Percentiles rank a stretch among this genome's conserved stretches.
Conservation (phyloP, 805 yeast genomes). For the Sugiyamaella qingdaonensis region DNA sequence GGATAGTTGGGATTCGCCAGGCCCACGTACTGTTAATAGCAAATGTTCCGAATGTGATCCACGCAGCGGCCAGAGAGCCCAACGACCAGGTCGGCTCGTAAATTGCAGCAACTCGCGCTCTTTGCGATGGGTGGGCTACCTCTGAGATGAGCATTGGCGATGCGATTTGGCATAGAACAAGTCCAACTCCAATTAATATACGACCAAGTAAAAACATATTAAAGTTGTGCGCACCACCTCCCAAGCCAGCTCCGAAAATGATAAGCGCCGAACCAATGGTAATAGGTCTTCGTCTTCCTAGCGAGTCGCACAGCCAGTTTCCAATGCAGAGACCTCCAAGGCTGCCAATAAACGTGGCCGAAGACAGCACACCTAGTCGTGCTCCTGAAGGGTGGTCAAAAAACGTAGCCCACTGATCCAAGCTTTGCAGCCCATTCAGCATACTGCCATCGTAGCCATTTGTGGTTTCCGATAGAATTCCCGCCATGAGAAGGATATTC, state of each 20-base stretch:
- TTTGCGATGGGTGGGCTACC: constrained; percentile 55
- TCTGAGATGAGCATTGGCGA: constrained; percentile 80
- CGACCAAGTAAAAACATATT: constrained; percentile 68
- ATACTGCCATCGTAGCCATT: constrained; percentile 22
- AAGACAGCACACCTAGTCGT: constrained; percentile 19
- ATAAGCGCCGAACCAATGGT: constrained; percentile 51
- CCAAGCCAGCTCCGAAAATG: constrained; percentile 55
- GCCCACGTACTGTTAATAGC: constrained; percentile 38
- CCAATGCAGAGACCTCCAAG: constrained; percentile 64
- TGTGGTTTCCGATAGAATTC: constrained; percentile 15
- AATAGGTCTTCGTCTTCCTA: constrained; percentile 62
- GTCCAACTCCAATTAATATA: constrained; percentile 67
- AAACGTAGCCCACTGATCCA: constrained; percentile 21
- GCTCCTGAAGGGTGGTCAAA: constrained; percentile 19
- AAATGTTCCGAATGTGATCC: constrained; percentile 68
- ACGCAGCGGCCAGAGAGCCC: constrained; percentile 72
- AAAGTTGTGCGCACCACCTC: constrained; percentile 40
- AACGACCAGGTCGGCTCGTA: constrained; percentile 65
- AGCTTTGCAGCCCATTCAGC: constrained; percentile 25
- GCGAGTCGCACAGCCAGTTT: constrained; percentile 51
- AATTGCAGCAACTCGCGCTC: constrained; percentile 57
- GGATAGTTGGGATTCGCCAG: constrained; percentile 74
- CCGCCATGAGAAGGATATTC: constrained; percentile 14
- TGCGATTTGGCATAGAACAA: constrained; percentile 74
- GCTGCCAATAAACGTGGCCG: constrained; percentile 49